Base-by-base conservation (phyloP, 805 yeast genomes). In the Candida silvicultrix region DNA sequence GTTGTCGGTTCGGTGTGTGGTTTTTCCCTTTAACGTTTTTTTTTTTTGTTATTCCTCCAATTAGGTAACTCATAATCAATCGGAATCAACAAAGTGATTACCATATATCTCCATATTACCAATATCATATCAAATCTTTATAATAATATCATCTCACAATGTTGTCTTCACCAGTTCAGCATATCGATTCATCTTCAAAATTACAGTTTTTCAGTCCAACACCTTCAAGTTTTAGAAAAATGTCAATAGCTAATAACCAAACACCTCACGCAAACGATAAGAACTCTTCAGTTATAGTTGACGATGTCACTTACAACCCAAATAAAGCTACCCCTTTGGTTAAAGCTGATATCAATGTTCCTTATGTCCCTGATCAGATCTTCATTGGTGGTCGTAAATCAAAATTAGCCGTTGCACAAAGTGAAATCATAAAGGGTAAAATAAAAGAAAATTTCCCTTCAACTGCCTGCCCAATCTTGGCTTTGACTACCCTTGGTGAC, bases 361-460 rank as follows among this genome's bases (percentile, higher is more conserved):
- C 57, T 12, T 54, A 53, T 44, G 47, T 58, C 19, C 63, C 63
- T 29, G 59, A 57, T n/a, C 53, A 53, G 44, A 49, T 58, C 35
- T 52, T 49, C 43, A 83, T 94, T 25, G 99, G 98, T 32, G 96
- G 98, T 22, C 80, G 99, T 64, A 83, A 84, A 64, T 88, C 96
- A 18, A 74, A 78, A 55, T 71, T 94, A 52, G 99, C 99, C 1
- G 89, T 94, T 15, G 77, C 78, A 5, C 99, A 94, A 73, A 78
- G 89, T 38, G 84, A 86, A 58, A 77, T 78, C 41, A 89, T 92
- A 35, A 83, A 81, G 49, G 73, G 67, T 15, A 55, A 69, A 40
- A 83, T 94, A 47, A 74, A 77, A 51, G 62, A 66, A 23, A 69
- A 70, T 19, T 84, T 80, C 60, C 89, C 94, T 12, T 74, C 81